Conservation (phyloP, 2,329 filamentous ascomycete species). For the Clarireedia sp. region DNA sequence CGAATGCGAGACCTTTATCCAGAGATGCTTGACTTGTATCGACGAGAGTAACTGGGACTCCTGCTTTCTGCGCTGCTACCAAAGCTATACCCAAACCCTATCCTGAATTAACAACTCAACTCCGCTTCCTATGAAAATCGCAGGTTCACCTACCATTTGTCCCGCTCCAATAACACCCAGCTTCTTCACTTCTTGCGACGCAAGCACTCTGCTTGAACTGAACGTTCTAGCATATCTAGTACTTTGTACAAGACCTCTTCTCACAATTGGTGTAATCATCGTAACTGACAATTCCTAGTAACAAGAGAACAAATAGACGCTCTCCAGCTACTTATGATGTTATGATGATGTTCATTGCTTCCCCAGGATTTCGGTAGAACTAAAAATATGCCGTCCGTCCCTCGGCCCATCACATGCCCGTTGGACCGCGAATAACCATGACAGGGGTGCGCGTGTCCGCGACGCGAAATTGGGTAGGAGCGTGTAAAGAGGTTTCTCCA, state of each 20-base stretch:
- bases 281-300: conserved; percentile 1
- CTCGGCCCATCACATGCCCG: neutral
- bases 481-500: conserved; percentile 19
- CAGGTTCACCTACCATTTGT: conserved; percentile 64
- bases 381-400: neutral
- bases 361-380: conserved; percentile 1
- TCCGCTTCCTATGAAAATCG: neutral
- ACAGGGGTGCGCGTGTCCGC: conserved; percentile 9
- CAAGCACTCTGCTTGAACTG: conserved; percentile 55
- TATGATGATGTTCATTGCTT: neutral
- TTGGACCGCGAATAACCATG: neutral
- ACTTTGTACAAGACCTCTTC: conserved; percentile 20
- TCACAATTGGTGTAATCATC: conserved; percentile 25
- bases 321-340: neutral
- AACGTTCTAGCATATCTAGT: conserved; percentile 44
- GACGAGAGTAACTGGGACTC: conserved; percentile 76
- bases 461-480: conserved; percentile 1
- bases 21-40: conserved; percentile 79
- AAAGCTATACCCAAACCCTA: conserved; percentile 94
- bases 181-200: conserved; percentile 69
- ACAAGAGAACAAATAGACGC: neutral
- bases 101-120: neutral
- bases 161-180: conserved; percentile 90
- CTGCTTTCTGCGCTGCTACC: conserved; percentile 78
- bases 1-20: conserved; percentile 84